Evolutionary conservation across 1,284 basidiomycete species (phyloP).

Genomic region (Ganoderma meredithae): DNA sequence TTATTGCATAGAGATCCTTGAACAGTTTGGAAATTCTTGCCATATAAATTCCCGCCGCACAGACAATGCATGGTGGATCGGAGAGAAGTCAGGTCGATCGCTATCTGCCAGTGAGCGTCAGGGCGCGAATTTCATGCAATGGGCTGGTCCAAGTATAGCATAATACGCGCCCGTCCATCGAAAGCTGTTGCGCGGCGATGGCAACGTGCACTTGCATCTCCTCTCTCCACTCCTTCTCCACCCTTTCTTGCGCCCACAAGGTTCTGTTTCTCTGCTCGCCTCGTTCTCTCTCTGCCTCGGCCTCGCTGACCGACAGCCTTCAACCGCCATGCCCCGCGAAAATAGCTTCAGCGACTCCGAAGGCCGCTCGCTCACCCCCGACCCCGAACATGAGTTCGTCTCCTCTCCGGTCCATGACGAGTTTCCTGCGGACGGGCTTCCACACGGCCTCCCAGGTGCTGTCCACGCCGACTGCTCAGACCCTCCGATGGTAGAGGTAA

Average conservation of each 20-base stretch:
- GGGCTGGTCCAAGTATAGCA: slow-evolving; percentile 16
- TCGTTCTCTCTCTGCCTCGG: not conserved
- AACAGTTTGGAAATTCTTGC: not conserved
- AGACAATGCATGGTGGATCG: no score
- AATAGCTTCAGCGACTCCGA: slow-evolving; percentile 68
- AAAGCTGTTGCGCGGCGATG: slow-evolving; percentile 17
- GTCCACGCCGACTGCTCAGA: slow-evolving; percentile 17
- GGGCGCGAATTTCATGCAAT: not conserved
- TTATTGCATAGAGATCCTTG: not conserved
- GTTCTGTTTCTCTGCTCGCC: slow-evolving; percentile 4
- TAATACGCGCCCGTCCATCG: not conserved
- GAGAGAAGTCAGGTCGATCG: no score
- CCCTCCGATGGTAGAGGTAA: slow-evolving; percentile 1
- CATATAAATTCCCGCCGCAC: no score
- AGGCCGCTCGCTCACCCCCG: slow-evolving; percentile 64
- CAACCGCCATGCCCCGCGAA: slow-evolving; percentile 54
- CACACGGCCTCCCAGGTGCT: slow-evolving; percentile 7
- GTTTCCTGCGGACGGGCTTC: slow-evolving; percentile 16
- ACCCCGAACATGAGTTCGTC: slow-evolving; percentile 45
- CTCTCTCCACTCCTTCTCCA: slow-evolving; percentile 11
- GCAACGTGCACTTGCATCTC: not conserved
- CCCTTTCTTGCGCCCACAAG: slow-evolving; percentile 1
- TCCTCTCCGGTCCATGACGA: slow-evolving; percentile 27
- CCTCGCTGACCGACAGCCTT: not conserved
- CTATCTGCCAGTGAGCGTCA: no score